Evolutionary conservation across 2,329 filamentous ascomycete species (phyloP).

Genomic region (Xylaria arbuscula): DNA sequence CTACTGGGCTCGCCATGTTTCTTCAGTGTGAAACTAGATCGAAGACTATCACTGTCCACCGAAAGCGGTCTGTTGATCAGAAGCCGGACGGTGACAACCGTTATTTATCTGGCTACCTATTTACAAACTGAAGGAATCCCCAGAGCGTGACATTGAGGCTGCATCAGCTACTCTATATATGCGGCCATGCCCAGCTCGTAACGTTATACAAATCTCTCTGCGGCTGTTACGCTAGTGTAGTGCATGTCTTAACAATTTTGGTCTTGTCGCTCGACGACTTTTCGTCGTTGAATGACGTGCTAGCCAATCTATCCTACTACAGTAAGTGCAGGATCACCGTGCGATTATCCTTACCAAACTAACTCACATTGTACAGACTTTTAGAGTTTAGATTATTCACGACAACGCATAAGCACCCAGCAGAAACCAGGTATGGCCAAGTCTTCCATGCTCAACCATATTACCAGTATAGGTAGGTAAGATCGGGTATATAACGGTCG

Average conservation of each 20-base stretch:
- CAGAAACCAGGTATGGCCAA: not conserved
- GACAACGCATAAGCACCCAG: too few species aligned
- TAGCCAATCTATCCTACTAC: conserved; percentile 14
- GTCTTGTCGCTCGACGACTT: conserved; percentile 5
- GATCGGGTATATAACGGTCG: conserved; percentile 5
- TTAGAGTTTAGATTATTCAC: not conserved
- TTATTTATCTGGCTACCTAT: conserved; percentile 3
- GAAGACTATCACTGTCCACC: not conserved
- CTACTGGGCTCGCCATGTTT: conserved; percentile 26
- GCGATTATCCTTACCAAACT: conserved; percentile 7
- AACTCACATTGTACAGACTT: not conserved
- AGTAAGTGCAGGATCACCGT: conserved; percentile 13
- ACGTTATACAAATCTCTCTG: conserved; percentile 5
- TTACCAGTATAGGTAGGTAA: not conserved
- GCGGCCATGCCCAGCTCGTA: not conserved
- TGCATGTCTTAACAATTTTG: not conserved
- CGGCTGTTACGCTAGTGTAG: too few species aligned
- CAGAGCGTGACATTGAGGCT: not conserved
- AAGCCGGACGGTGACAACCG: not conserved
- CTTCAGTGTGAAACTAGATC: not conserved
- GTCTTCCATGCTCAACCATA: not conserved
- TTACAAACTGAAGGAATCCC: not conserved
- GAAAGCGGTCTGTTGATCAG: not conserved
- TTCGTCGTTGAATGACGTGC: conserved; percentile 15
- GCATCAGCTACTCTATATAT: not conserved